phyloP scores from a whole-genome alignment of 352 stramenopile species.

The Albugo laibachii region DNA sequence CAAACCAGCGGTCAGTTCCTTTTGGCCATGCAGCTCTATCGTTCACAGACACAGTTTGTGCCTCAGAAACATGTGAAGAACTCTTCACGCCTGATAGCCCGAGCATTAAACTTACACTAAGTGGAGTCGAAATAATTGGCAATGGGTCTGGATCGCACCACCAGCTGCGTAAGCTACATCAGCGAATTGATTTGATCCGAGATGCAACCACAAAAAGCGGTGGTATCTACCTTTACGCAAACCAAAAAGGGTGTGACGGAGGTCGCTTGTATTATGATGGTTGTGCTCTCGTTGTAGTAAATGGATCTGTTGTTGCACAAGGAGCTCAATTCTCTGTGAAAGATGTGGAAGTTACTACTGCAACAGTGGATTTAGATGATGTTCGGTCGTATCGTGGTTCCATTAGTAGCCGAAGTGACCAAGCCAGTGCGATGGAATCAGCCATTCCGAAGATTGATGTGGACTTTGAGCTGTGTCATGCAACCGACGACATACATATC shows the following conservation, averaged over 20 bases:
- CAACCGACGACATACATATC: slow-evolving; percentile 19
- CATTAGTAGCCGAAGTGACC: slow-evolving; percentile 86
- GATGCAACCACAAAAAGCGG: slow-evolving; percentile 88
- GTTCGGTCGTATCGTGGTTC: slow-evolving; percentile 89
- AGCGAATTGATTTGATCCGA: slow-evolving; percentile 82
- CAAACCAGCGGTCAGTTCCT: slow-evolving; percentile 46
- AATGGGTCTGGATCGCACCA: slow-evolving; percentile 97
- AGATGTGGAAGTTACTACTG: slow-evolving; percentile 92
- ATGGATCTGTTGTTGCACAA: slow-evolving; percentile 92
- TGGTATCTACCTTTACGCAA: slow-evolving; percentile 97
- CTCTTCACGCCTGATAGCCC: slow-evolving; percentile 91
- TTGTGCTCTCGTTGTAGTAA: slow-evolving; percentile 93
- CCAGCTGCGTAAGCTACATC: slow-evolving; percentile 88
- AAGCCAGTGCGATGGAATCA: slow-evolving; percentile 69
- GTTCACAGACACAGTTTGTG: slow-evolving; percentile 73
- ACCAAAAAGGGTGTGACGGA: slow-evolving; percentile 94
- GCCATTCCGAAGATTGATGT: slow-evolving; percentile 53
- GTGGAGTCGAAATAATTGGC: slow-evolving; percentile 94
- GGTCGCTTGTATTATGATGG: slow-evolving; percentile 95
- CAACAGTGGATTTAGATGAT: slow-evolving; percentile 96
- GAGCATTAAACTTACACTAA: slow-evolving; percentile 87
- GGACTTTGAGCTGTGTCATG: slow-evolving; percentile 53
- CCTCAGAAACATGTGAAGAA: slow-evolving; percentile 95
- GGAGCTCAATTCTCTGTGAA: slow-evolving; percentile 92
- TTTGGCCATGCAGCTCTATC: slow-evolving; percentile 69